Conservation (phyloP, 306 rosid species). For the Dryas octopetala region DNA sequence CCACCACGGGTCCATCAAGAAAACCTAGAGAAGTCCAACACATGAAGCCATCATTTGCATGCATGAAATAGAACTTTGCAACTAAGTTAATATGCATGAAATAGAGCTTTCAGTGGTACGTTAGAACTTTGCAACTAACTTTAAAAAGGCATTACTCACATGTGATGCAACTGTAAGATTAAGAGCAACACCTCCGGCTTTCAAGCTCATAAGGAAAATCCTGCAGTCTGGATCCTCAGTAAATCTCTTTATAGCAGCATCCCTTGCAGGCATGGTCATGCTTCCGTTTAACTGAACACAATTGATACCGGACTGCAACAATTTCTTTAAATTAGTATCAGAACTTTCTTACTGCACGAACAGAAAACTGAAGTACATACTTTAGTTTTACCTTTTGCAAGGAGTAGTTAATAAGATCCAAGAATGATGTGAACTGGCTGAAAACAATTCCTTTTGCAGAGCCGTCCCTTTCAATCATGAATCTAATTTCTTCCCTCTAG, state of each 20-base stretch:
- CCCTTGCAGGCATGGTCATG: constrained; percentile 79
- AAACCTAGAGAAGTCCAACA: constrained; percentile 51
- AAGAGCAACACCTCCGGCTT: constrained; percentile 96
- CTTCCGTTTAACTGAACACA: constrained; percentile 86
- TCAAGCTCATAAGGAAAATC: constrained; percentile 96
- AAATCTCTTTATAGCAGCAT: constrained; percentile 68
- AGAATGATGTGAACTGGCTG: constrained; percentile 92
- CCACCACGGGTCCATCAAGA: constrained; percentile 99
- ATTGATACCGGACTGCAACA: constrained; percentile 71
- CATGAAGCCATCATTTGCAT: neutral
- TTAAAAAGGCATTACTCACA: constrained; percentile 42
- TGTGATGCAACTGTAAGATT: constrained; percentile 91
- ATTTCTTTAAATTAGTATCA: constrained; percentile 23
- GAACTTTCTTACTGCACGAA: constrained; percentile 9
- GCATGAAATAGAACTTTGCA: neutral
- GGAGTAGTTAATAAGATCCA: constrained; percentile 89
- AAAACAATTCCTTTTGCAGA: constrained; percentile 93
- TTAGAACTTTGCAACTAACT: neutral
- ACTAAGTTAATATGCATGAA: neutral
- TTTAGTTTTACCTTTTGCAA: constrained; percentile 54
- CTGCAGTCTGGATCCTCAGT: constrained; percentile 79
- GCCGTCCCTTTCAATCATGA: constrained; percentile 92
- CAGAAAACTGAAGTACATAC: neutral
- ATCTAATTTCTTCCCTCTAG: constrained; percentile 92
- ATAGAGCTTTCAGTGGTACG: neutral